phyloP scores from a whole-genome alignment of 2,329 filamentous ascomycete species.

The Didymosphaeria variabile region DNA sequence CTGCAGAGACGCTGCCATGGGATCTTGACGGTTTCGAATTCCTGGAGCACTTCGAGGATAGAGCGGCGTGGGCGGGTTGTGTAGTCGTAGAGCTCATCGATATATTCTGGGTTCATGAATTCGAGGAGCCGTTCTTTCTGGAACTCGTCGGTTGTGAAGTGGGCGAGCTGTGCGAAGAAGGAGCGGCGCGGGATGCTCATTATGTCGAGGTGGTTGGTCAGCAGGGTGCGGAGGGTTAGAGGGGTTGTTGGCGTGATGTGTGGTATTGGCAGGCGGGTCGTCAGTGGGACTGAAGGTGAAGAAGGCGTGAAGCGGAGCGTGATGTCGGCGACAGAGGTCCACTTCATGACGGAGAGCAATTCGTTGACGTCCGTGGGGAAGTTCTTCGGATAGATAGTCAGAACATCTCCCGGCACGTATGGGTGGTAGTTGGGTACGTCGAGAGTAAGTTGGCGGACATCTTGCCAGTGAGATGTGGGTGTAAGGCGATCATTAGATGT shows the following conservation, averaged over 20 bases:
- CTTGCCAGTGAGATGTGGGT: slow-evolving; percentile 83
- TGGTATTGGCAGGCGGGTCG: slow-evolving; percentile 50
- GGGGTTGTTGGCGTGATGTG: slow-evolving; percentile 48
- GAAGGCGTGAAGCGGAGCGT: slow-evolving; percentile 65
- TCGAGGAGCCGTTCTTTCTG: slow-evolving; percentile 86
- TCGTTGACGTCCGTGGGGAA: slow-evolving; percentile 80
- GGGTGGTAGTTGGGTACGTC: slow-evolving; percentile 53
- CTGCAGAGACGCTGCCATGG: slow-evolving; percentile 77
- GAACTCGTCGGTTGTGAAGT: slow-evolving; percentile 75
- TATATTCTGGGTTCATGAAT: slow-evolving; percentile 78
- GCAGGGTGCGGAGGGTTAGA: slow-evolving; percentile 75
- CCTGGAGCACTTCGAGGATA: slow-evolving; percentile 90
- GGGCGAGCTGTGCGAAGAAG: slow-evolving; percentile 81
- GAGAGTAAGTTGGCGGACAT: slow-evolving; percentile 83
- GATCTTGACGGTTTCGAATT: slow-evolving; percentile 85
- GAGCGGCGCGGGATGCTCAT: slow-evolving; percentile 86
- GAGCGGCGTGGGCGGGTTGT: slow-evolving; percentile 88
- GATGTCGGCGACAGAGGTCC: slow-evolving; percentile 76
- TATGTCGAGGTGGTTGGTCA: slow-evolving; percentile 87
- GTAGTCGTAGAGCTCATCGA: slow-evolving; percentile 96
- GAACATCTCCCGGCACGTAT: slow-evolving; percentile 78
- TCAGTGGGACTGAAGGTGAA: slow-evolving; percentile 43
- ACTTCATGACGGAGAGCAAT: slow-evolving; percentile 81
- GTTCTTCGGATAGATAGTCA: slow-evolving; percentile 88
- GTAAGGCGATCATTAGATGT: slow-evolving; percentile 77